These are phyloP conservation scores for Cercospora berteroae DNA, from an alignment of 2,329 filamentous ascomycete species.

Conservation along the genomic window DNA sequence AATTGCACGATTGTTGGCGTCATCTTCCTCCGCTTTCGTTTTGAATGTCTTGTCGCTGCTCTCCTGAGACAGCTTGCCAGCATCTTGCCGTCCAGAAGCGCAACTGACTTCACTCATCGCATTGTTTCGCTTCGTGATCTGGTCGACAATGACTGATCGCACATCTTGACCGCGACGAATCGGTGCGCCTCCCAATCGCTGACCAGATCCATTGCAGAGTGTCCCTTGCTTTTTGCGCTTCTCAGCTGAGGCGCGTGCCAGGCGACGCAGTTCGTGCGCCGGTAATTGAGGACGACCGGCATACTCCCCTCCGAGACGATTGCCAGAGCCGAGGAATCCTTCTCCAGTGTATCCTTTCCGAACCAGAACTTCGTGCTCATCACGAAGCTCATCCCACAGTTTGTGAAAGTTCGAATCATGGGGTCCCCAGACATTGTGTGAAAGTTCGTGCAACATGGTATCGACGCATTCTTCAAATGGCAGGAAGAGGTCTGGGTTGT, in stretches of 20 bases:
- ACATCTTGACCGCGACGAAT: constrained; percentile 63
- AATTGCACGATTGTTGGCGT: constrained; percentile 84
- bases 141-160: constrained; percentile 68
- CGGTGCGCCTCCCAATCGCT: constrained; percentile 66
- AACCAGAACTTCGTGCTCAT: constrained; percentile 74
- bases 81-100: constrained; percentile 66
- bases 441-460: constrained; percentile 91
- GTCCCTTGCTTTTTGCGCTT: constrained; percentile 53
- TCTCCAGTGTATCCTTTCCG: constrained; percentile 88
- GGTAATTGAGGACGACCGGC: constrained; percentile 55
- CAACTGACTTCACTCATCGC: constrained; percentile 64
- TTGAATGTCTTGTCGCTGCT: constrained; percentile 71
- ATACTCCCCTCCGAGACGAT: constrained; percentile 64
- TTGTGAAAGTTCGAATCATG: constrained; percentile 81
- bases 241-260: constrained; percentile 68
- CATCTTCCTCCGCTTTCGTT: constrained; percentile 82
- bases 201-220: constrained; percentile 62
- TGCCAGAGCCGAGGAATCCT: constrained; percentile 75
- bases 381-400: constrained; percentile 84
- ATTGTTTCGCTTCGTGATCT: constrained; percentile 61
- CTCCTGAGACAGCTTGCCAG: constrained; percentile 64
- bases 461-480: constrained; percentile 78
- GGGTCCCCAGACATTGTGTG: constrained; percentile 80
- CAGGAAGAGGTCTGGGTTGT: constrained; percentile 73
- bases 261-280: constrained; percentile 68